Evolutionary conservation across 164 flowering plant species (phyloP), one percentile per base, ranked within the genome.

Genomic region (Magnolia sinica): DNA sequence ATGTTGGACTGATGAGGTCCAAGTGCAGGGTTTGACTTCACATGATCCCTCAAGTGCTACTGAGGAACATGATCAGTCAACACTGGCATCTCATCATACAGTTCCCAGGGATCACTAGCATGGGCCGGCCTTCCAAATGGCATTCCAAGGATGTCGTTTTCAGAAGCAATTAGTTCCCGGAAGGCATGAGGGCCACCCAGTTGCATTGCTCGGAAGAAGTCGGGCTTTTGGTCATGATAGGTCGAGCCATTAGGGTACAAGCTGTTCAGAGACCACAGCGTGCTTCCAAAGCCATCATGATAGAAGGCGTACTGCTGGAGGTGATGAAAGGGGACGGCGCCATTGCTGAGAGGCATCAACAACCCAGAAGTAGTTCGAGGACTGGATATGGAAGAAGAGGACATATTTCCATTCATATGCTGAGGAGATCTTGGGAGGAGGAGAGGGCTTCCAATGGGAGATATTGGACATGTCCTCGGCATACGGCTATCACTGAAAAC

Each of bases 361-460:
- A 96, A 82, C 71, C 97, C 94, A 64, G 97, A 92, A 50, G 87
- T 78, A 52, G 93, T 87, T 2, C 88, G 88, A 0, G 98, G 98
- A 79, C 95, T 92, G 16, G 96, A 90, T 74, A 92, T 93, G 19
- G 94, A 93, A 66, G 95, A 91, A 75, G 94, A 94, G 52, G 96
- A 91, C 89, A 85, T 85, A 84, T 89, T 87, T 74, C 94, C 96
- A 80, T 83, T 89, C 51, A 87, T 79, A 77, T 92, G 90, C 55
- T 87, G 96, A 9, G 96, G 91, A 49, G 97, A 92, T 76, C 91
- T 86, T 77, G 93, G 77, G 73, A 85, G 83, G 68, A 87, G 77
- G 75, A 89, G 87, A 75, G 97, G 97, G 79, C 96, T 95, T 75
- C 96, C 94, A 68, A 88, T 87, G 23, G 98, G 98, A 50, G 98